Conservation (phyloP, 164 flowering plant genomes). For the Vitis amurensis region DNA sequence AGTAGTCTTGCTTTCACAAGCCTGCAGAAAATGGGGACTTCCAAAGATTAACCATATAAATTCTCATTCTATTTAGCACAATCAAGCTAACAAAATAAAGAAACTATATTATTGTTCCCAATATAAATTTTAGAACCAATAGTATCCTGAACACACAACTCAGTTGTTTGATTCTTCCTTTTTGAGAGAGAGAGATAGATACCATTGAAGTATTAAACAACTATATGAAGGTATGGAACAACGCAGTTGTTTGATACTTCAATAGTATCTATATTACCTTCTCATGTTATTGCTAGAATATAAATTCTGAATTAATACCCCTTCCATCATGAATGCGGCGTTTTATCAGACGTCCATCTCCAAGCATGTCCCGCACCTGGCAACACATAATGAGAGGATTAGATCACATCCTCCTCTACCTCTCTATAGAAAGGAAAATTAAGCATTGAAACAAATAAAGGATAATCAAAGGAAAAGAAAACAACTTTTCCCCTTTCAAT, state of each 20-base stretch:
- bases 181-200: too few species aligned
- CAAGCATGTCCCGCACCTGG: constrained; percentile 95
- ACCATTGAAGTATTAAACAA: too few species aligned
- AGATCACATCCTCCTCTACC: not conserved
- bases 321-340: constrained; percentile 91
- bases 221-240: not conserved
- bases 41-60: too few species aligned
- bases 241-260: not conserved
- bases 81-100: too few species aligned
- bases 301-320: constrained; percentile 43
- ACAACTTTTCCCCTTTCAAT: not conserved
- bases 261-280: not conserved
- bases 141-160: too few species aligned
- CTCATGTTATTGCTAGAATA: not conserved
- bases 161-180: too few species aligned
- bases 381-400: constrained; percentile 1
- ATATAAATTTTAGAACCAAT: too few species aligned
- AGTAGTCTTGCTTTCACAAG: too few species aligned
- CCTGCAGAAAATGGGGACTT: too few species aligned
- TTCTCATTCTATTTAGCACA: too few species aligned
- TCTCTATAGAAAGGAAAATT: not conserved
- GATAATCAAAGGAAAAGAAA: not conserved
- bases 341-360: constrained; percentile 97
- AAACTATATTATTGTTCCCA: too few species aligned
- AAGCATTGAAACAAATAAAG: not conserved